Conservation (phyloP, 2,329 filamentous ascomycete genomes). For the Akanthomyces muscarius region DNA sequence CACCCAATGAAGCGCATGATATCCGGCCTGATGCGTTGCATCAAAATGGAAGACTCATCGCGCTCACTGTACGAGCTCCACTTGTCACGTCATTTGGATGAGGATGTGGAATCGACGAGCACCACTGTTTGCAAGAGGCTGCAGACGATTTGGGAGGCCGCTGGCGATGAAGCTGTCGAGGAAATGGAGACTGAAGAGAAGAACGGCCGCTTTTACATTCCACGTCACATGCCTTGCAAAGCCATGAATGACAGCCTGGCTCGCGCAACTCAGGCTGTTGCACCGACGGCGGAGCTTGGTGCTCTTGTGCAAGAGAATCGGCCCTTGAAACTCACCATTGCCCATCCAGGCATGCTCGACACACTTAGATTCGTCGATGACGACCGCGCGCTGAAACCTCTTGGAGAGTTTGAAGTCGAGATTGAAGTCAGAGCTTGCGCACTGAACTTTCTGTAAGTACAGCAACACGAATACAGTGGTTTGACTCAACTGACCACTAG, state of each 20-base stretch:
- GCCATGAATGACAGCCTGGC: neutral
- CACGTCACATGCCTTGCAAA: neutral
- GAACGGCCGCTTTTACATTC: neutral
- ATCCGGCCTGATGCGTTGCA: neutral
- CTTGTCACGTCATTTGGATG: neutral
- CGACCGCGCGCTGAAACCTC: constrained; percentile 1
- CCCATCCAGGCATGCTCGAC: constrained; percentile 26
- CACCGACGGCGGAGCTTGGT: neutral
- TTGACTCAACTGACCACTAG: neutral
- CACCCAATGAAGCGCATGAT: neutral
- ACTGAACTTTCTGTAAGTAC: constrained; percentile 2
- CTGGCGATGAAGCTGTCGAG: neutral
- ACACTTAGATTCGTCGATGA: constrained; percentile 29
- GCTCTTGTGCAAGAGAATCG: constrained; percentile 1
- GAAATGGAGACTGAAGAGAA: neutral
- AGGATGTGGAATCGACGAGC: neutral
- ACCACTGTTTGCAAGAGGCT: neutral
- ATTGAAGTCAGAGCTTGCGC: constrained; percentile 26
- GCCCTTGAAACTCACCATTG: constrained; percentile 21
- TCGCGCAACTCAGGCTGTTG: neutral
- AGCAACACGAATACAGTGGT: neutral
- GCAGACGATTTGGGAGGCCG: neutral
- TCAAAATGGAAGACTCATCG: neutral
- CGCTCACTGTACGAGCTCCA: neutral
- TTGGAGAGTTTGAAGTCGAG: constrained; percentile 25